Evolutionary conservation across 23 red algal genomes (phyloP), one percentile per base, ranked within the genome.

Genomic region (Gracilariopsis chorda): DNA sequence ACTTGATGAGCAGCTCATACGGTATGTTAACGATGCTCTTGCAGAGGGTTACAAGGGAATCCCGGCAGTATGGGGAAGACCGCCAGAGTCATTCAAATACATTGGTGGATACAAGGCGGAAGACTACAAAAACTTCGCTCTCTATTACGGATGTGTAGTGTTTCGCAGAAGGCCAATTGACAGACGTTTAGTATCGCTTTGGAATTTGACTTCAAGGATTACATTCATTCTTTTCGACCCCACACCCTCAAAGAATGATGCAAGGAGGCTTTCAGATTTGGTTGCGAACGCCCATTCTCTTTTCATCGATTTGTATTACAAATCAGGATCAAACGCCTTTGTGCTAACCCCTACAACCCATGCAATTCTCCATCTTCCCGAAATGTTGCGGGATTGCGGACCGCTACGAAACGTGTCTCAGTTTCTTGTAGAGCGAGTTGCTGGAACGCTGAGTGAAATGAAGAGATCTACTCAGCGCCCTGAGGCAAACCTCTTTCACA

Each of bases 1-100:
- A 12, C 55, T 60, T 19, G 21, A 39, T 2, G 3, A 68, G 20
- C 5, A 25, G 1, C 4, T 41, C 0, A 2, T 68, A 16, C 3
- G 41, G 12, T 3, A 1, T 27, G 3, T 77, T 41, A 77, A 52
- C 7, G n/a, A 52, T 2, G 4, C 40, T 0, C 48, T 77, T 28
- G 17, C n/a, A 30, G 0, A 20, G 4, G 30, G 48, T 3, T 77
- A 48, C 28, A 52, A 49, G 6, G 48, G 72, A 52, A 52, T 77
- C 27, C 44, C 72, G 1, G 3, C 72, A 3, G 2, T 30, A 19
- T 77, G 72, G 72, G 72, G 72, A 14, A 6, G 72, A 28, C 45
- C 45, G 2, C 72, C 72, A 2, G 72, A 77, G 23, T 77, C 72
- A 52, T 77, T 77, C 24, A 32, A 77, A 35, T 25, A 77, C 44